These are phyloP conservation scores for Zostera marina DNA, from an alignment of 116 monocot species.

Conservation along the genomic window DNA sequence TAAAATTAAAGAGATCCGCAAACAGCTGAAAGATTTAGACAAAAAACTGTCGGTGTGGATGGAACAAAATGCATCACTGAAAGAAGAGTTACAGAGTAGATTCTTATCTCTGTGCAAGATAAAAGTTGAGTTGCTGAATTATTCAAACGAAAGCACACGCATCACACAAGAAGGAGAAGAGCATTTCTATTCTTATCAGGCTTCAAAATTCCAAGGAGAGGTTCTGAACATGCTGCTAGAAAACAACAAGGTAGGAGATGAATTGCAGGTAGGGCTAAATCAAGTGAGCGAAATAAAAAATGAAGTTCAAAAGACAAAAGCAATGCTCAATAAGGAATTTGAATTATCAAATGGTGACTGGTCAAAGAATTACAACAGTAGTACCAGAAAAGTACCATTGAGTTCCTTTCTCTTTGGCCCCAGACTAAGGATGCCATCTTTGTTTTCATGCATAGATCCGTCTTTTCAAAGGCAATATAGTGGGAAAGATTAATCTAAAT, in stretches of 20 bases:
- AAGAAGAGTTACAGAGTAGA: conserved; percentile 42
- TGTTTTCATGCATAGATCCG: conserved; percentile 62
- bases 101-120: conserved; percentile 34
- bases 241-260: conserved; percentile 60
- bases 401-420: conserved; percentile 51
- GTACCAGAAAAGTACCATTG: conserved; percentile 31
- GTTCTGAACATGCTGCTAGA: conserved; percentile 72
- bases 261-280: conserved; percentile 44
- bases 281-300: conserved; percentile 40
- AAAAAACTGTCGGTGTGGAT: conserved; percentile 69
- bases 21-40: conserved; percentile 40
- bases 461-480: conserved; percentile 49
- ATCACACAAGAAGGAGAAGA: conserved; percentile 7
- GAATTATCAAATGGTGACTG: conserved; percentile 9
- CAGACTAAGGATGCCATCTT: conserved; percentile 46
- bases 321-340: conserved; percentile 18
- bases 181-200: conserved; percentile 45
- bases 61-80: conserved; percentile 48
- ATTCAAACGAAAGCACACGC: conserved; percentile 7
- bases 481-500: conserved; percentile 6
- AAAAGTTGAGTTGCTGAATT: conserved; percentile 46
- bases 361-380: conserved; percentile 11
- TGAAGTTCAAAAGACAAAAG: conserved; percentile 34
- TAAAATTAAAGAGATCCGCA: conserved; percentile 12
- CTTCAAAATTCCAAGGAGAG: conserved; percentile 75